Conservation (phyloP, 306 rosid species). For the Rubus parviflorus region DNA sequence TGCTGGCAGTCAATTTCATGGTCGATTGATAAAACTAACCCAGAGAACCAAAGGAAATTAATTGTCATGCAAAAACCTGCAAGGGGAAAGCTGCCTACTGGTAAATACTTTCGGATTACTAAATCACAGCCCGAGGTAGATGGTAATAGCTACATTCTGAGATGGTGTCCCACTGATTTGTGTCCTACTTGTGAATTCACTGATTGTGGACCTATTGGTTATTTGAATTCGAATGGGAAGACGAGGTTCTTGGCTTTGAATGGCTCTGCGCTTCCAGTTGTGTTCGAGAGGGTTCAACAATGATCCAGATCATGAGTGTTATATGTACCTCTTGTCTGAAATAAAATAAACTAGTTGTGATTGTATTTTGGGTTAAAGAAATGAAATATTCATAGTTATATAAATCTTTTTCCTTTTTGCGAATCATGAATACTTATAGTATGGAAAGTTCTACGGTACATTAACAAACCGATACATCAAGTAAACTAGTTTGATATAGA, state of each 20-base stretch:
- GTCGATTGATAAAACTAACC: conserved; percentile 29
- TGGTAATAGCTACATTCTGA: conserved; percentile 27
- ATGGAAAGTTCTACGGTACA: too few relatives aligned
- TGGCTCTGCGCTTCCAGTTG: conserved; percentile 32
- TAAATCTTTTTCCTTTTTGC: not conserved
- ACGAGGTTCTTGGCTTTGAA: conserved; percentile 49
- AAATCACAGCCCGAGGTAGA: not conserved
- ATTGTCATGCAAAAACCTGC: conserved; percentile 7
- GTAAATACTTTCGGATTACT: conserved; percentile 39
- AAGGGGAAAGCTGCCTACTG: not conserved
- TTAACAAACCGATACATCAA: too few relatives aligned
- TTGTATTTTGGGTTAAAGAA: not conserved
- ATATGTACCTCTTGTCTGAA: not conserved
- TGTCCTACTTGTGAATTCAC: conserved; percentile 40
- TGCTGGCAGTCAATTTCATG: conserved; percentile 40
- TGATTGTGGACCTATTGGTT: conserved; percentile 37
- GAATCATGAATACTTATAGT: not conserved
- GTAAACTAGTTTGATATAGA: too few relatives aligned
- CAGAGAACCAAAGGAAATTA: conserved; percentile 30
- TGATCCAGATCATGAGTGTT: not conserved
- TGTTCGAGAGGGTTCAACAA: conserved; percentile 20
- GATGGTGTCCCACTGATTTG: conserved; percentile 51
- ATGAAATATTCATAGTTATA: not conserved
- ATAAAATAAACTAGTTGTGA: not conserved
- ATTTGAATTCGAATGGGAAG: conserved; percentile 33